Base-by-base conservation (phyloP, 495 filamentous ascomycete genomes). In the Penicillium ochrochloron region DNA sequence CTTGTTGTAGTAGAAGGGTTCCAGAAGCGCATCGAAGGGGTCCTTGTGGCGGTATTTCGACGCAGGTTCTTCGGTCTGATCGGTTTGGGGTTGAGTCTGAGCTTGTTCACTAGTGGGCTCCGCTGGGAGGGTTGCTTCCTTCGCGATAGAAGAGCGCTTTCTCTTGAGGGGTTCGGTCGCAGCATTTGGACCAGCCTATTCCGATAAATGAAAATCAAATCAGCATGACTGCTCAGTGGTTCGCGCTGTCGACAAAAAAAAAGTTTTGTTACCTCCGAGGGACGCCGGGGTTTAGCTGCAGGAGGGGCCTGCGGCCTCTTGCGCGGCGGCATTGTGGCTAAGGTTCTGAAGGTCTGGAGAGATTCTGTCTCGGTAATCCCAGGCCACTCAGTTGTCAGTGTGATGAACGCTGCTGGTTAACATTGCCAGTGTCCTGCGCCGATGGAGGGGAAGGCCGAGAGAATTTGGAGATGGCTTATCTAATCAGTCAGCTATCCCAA, bases 1-100 rank as follows among this genome's bases (percentile, higher is more conserved):
- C 74, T 98, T 99, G 59, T 92, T 94, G 68, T 94, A 92, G 77
- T 99, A 99, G 74, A 98, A 97, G 0, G 95, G 95, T 77, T 96
- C 88, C 46, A 98, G 82, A 15, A 97, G 86, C 57, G 92, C 92
- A 77, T 97, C 91, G 70, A 97, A 97, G 10, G 78, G 78, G 68
- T 84, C 77, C 25, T 74, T 71, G 51, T 73, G 72, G 66, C 73
- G 72, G 67, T 76, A 78, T n/a, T 70, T 66, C 14, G 66, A 62
- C 46, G 50, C 58, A 8, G 62, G 37, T n/a, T 61, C 61, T 46
- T 61, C 58, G 4, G 52, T 53, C 37, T 55, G 42, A 23, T 60
- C 54, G 19, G 35, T 54, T 10, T 54, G 51, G 5, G 51, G 33
- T 27, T 17, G 51, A n/a, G 27, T 54, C 51, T 31, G 25, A 12